These are phyloP conservation scores for Botryotinia calthae DNA, from an alignment of 2,329 filamentous ascomycete species.

Conservation along the genomic window DNA sequence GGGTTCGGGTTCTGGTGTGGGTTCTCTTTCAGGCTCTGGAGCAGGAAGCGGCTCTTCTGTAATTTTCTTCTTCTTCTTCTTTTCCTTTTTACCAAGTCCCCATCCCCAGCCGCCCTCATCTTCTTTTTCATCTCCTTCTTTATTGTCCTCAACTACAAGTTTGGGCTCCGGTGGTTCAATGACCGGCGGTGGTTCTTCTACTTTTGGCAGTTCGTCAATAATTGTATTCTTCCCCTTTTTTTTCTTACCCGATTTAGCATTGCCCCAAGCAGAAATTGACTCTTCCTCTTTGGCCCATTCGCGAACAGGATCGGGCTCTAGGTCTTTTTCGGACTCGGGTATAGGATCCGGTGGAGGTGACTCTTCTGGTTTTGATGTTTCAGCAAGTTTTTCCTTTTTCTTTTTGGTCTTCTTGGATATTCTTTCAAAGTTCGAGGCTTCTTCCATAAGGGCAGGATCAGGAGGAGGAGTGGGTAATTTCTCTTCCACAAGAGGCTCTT, in stretches of 20 bases:
- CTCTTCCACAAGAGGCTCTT: conserved; percentile 36
- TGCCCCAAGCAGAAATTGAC: conserved; percentile 28
- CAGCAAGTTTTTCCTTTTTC: conserved; percentile 37
- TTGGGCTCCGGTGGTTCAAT: conserved; percentile 41
- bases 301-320: conserved; percentile 30
- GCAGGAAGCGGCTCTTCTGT: conserved; percentile 20
- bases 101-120: conserved; percentile 13
- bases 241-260: conserved; percentile 33
- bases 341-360: conserved; percentile 14
- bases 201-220: conserved; percentile 45
- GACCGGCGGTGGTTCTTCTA: conserved; percentile 44
- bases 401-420: conserved; percentile 52
- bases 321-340: conserved; percentile 40
- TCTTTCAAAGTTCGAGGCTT: conserved; percentile 41
- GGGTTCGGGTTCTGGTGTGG: conserved; percentile 27
- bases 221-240: conserved; percentile 51
- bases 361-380: conserved; percentile 35
- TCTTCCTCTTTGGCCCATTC: conserved; percentile 7
- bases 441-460: conserved; percentile 6
- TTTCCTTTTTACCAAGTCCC: conserved; percentile 41
- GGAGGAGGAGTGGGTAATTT: conserved; percentile 3
- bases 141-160: conserved; percentile 33
- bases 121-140: conserved; percentile 15
- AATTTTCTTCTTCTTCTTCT: conserved; percentile 39
- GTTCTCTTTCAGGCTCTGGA: conserved; percentile 24